Conservation (phyloP, 2,329 filamentous ascomycete species). For the Neoascochyta sp. region DNA sequence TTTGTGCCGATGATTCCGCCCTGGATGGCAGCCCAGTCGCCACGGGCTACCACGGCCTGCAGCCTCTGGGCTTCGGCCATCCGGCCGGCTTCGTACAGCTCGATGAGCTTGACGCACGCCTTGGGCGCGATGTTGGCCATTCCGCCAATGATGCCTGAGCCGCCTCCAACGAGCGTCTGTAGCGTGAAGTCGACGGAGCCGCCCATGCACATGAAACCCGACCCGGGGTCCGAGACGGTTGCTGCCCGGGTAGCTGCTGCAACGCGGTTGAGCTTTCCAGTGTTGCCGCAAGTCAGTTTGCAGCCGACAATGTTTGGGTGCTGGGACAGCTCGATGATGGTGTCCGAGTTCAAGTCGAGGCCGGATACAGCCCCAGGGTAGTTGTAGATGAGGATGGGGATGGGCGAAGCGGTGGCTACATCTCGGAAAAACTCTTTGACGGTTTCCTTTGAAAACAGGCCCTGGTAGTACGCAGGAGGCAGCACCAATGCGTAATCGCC, state of each 20-base stretch:
- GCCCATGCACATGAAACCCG: conserved; percentile 65
- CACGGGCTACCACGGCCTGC: conserved; percentile 63
- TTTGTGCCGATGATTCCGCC: conserved; percentile 68
- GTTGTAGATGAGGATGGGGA: conserved; percentile 68
- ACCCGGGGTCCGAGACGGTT: conserved; percentile 37
- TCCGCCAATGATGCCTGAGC: conserved; percentile 68
- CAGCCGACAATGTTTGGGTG: conserved; percentile 66
- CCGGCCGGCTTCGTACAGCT: conserved; percentile 59
- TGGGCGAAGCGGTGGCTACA: conserved; percentile 60
- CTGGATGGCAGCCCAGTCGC: conserved; percentile 67
- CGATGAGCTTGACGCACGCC: conserved; percentile 59
- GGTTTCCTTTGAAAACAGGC: conserved; percentile 59
- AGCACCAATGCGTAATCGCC: conserved; percentile 74
- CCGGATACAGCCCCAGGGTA: conserved; percentile 62
- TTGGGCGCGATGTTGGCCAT: conserved; percentile 68
- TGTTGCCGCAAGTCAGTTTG: conserved; percentile 68
- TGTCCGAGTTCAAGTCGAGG: conserved; percentile 61
- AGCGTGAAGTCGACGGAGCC: conserved; percentile 72
- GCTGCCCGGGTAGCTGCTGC: conserved; percentile 51
- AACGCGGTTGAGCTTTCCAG: conserved; percentile 61
- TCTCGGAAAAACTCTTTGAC: conserved; percentile 62
- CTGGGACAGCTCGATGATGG: conserved; percentile 56
- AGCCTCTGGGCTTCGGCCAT: conserved; percentile 58
- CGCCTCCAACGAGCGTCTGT: conserved; percentile 66
- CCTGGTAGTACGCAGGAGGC: conserved; percentile 71